Conservation (phyloP, 2,329 filamentous ascomycete genomes). For the Zymoseptoria crescenta region DNA sequence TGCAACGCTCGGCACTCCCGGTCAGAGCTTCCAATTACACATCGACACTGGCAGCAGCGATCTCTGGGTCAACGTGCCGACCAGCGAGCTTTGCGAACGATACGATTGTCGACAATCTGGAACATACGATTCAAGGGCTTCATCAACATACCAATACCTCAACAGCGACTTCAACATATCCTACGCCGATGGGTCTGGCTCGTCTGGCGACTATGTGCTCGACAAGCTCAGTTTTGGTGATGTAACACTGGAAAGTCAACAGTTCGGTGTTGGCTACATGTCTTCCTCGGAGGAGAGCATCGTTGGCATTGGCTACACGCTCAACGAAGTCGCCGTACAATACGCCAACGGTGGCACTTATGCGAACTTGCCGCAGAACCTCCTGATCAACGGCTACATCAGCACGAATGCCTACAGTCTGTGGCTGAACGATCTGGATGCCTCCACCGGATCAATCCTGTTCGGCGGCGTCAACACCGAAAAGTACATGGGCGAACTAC, state of each 20-base stretch:
- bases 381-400: constrained; percentile 56
- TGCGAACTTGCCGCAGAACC: constrained; percentile 55
- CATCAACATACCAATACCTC: constrained; percentile 68
- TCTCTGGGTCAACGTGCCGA: constrained; percentile 57
- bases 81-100: constrained; percentile 51
- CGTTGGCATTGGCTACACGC: constrained; percentile 72
- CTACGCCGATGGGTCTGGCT: constrained; percentile 74
- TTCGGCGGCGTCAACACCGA: constrained; percentile 75
- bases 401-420: constrained; percentile 59
- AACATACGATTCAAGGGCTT: constrained; percentile 61
- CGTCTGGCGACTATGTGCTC: constrained; percentile 69
- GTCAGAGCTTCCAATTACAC: constrained; percentile 48
- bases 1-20: constrained; percentile 49
- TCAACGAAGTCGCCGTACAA: constrained; percentile 68
- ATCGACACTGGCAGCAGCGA: constrained; percentile 58
- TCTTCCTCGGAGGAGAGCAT: constrained; percentile 60
- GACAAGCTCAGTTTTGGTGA: constrained; percentile 60
- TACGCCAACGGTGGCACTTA: constrained; percentile 45
- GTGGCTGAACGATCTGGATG: constrained; percentile 52
- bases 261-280: constrained; percentile 66
- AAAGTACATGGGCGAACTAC: constrained; percentile 60
- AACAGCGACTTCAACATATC: constrained; percentile 76
- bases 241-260: constrained; percentile 48
- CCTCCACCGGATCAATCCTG: constrained; percentile 62
- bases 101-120: constrained; percentile 55